These are phyloP conservation scores for Acer negundo DNA, from an alignment of 345 rosid genomes.

Conservation along the genomic window DNA sequence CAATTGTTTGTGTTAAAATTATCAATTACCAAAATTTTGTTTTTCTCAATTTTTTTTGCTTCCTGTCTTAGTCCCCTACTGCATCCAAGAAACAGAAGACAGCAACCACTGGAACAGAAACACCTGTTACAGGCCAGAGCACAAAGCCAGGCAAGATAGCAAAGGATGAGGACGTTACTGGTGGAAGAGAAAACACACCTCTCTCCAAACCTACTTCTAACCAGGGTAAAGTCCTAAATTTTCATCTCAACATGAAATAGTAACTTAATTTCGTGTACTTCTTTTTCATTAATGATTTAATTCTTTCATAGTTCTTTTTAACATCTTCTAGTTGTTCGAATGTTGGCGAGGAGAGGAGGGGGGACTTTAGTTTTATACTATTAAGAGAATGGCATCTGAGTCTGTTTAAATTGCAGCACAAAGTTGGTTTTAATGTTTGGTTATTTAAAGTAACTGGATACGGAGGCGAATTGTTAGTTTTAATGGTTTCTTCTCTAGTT, in stretches of 20 bases:
- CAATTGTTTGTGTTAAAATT: neutral
- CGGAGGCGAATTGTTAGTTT: neutral
- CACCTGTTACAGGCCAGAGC: slow-evolving; percentile 18
- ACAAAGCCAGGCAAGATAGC: slow-evolving; percentile 22
- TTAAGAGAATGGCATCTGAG: no score
- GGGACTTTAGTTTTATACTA: no score
- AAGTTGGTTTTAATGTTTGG: neutral
- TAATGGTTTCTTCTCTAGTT: neutral
- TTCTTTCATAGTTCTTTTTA: neutral
- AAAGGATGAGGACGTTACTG: slow-evolving; percentile 28
- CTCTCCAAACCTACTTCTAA: slow-evolving; percentile 11
- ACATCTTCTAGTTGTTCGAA: no score
- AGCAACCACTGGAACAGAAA: no score
- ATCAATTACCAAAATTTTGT: neutral
- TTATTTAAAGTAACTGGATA: neutral
- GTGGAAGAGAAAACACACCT: slow-evolving; percentile 25
- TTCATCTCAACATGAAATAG: neutral
- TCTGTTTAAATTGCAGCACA: no score
- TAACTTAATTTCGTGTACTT: neutral
- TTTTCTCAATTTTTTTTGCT: slow-evolving; percentile 5
- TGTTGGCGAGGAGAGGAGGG: no score
- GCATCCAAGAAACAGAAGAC: slow-evolving; percentile 35
- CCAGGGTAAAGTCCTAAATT: slow-evolving; percentile 25
- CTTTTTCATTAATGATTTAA: neutral
- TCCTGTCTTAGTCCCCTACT: slow-evolving; percentile 31